These are phyloP conservation scores for Niebla homalea DNA, from an alignment of 495 filamentous ascomycete genomes.

Conservation along the genomic window DNA sequence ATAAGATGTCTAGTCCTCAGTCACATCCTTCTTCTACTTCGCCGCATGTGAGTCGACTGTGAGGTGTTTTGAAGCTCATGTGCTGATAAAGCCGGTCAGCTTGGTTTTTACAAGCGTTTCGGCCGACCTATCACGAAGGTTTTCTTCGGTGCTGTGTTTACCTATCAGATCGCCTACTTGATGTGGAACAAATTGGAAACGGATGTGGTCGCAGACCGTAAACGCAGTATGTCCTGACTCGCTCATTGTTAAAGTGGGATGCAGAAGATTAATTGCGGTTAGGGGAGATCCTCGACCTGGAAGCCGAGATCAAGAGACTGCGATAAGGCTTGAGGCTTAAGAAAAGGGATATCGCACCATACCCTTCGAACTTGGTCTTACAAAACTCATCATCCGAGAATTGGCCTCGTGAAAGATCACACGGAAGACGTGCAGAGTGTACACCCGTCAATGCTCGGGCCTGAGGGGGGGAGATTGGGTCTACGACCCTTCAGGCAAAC, in stretches of 20 bases:
- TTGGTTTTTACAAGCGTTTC: slow-evolving; percentile 67
- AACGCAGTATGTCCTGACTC: slow-evolving; percentile 29
- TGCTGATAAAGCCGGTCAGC: slow-evolving; percentile 26
- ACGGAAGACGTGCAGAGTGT: not conserved
- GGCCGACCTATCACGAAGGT: slow-evolving; percentile 69
- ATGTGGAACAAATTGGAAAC: slow-evolving; percentile 78
- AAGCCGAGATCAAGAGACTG: not conserved
- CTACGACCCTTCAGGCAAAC: not conserved
- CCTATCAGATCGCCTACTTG: slow-evolving; percentile 78
- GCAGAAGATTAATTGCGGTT: not conserved
- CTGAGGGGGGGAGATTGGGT: not conserved
- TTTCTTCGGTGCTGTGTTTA: slow-evolving; percentile 73
- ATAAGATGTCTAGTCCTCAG: not conserved
- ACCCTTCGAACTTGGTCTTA: not conserved
- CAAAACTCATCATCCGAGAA: not conserved
- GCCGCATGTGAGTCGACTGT: slow-evolving; percentile 7
- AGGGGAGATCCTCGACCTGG: slow-evolving; percentile 3
- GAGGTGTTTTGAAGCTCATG: not conserved
- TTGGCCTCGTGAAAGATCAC: not conserved
- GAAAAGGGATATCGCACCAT: not conserved
- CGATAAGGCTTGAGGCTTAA: not conserved
- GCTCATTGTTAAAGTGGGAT: not conserved
- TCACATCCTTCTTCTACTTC: slow-evolving; percentile 1
- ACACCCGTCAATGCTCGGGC: not conserved
- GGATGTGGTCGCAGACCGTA: slow-evolving; percentile 52